Evolutionary conservation across 306 rosid species (phyloP).

Genomic region (Casuarina cunninghamiana): DNA sequence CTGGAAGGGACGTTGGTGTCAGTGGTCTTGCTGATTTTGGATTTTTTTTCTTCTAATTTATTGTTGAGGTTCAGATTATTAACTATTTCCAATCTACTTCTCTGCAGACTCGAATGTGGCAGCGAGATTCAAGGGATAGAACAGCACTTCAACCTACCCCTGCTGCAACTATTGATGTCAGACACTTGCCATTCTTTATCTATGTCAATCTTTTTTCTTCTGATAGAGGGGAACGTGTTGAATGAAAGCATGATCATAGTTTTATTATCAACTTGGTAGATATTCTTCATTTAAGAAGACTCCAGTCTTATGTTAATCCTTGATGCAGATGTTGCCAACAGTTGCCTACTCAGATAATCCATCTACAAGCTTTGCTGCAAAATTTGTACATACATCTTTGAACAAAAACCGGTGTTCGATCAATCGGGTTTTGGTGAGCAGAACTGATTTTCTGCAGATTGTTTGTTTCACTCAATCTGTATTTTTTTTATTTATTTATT

Average conservation of each 20-base stretch:
- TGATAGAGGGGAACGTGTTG: conserved; percentile 11
- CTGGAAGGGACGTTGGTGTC: background rate
- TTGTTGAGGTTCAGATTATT: conserved; percentile 22
- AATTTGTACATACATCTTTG: conserved; percentile 93
- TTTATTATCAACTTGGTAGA: conserved; percentile 18
- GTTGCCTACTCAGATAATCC: conserved; percentile 94
- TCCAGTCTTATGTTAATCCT: conserved; percentile 25
- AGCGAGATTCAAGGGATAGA: conserved; percentile 84
- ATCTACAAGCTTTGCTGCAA: conserved; percentile 89
- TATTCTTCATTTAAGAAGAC: background rate
- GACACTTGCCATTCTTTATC: conserved; percentile 29
- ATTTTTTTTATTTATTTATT: background rate
- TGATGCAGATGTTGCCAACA: conserved; percentile 81
- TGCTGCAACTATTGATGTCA: conserved; percentile 92
- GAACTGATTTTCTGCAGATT: background rate
- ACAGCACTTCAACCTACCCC: conserved; percentile 83
- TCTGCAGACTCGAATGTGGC: conserved; percentile 87
- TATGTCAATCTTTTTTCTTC: conserved; percentile 4
- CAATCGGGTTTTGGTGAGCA: conserved; percentile 89
- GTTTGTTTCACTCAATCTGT: background rate
- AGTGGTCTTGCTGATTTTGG: conserved; percentile 10
- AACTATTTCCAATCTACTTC: conserved; percentile 16
- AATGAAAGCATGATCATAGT: conserved; percentile 6
- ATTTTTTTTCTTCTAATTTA: conserved; percentile 1
- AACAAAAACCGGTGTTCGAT: conserved; percentile 94